Percentiles rank a stretch among this genome's conserved stretches.
phyloP scores from a whole-genome alignment of 1,284 basidiomycete genomes.

The Cutaneotrichosporon curvatum region DNA sequence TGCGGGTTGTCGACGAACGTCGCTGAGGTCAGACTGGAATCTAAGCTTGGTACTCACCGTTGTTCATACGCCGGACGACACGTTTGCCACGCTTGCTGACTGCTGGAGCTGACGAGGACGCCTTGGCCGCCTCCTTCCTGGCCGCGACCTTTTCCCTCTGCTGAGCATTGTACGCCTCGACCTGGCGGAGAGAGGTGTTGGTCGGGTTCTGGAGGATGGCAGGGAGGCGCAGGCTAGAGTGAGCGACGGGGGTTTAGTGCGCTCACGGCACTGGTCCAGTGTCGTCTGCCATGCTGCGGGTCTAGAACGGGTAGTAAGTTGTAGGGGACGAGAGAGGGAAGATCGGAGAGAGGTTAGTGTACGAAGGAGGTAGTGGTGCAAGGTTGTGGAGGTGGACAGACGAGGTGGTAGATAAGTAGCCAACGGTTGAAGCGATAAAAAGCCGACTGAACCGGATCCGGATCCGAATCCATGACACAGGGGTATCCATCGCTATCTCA shows the following conservation, averaged over 20 bases:
- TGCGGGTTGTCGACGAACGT: slow-evolving; percentile 41
- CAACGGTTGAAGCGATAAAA: too few species aligned
- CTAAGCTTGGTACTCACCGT: slow-evolving; percentile 25
- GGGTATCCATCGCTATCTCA: too few species aligned
- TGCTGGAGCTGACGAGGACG: neutral
- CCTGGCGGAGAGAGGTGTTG: slow-evolving; percentile 26
- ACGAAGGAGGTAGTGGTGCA: too few species aligned
- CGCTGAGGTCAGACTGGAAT: slow-evolving; percentile 18
- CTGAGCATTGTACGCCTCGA: slow-evolving; percentile 41
- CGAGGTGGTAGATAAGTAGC: too few species aligned
- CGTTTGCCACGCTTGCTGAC: slow-evolving; percentile 27
- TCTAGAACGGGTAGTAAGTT: neutral
- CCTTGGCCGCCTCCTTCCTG: slow-evolving; percentile 10
- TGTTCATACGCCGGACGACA: slow-evolving; percentile 39
- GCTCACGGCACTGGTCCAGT: slow-evolving; percentile 8
- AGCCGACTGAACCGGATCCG: too few species aligned
- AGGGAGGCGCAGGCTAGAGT: slow-evolving; percentile 35
- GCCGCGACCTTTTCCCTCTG: slow-evolving; percentile 40
- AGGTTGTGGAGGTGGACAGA: too few species aligned
- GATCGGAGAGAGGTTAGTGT: too few species aligned
- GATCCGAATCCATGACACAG: too few species aligned
- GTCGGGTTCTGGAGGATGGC: slow-evolving; percentile 44
- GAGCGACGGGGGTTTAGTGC: neutral
- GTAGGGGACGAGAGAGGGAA: too few species aligned
- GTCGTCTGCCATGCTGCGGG: slow-evolving; percentile 5